phyloP scores from a whole-genome alignment of 192 early-diverging fungal species.

The Gryganskiella cystojenkinii region DNA sequence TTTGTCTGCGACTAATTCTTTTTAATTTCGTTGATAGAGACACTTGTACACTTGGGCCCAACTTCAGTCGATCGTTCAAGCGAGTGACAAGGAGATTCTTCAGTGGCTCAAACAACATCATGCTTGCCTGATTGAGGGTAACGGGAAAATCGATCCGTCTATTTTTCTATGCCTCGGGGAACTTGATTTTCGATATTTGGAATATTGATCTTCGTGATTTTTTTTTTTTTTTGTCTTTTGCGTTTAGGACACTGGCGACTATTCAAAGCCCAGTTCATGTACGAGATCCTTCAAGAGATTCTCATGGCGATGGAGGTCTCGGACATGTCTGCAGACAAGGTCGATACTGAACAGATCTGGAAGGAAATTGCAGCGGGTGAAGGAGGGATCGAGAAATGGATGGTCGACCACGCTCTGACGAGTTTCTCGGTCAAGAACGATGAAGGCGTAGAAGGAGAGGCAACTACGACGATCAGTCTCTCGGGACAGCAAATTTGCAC shows the following conservation, averaged over 20 bases:
- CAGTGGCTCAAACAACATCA: slow-evolving; percentile 52
- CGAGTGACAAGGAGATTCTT: slow-evolving; percentile 55
- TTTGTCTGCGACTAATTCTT: background rate
- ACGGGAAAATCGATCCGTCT: no score
- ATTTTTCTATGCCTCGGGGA: no score
- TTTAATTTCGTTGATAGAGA: slow-evolving; percentile 7
- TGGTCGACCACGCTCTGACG: slow-evolving; percentile 35
- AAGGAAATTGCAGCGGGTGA: slow-evolving; percentile 9
- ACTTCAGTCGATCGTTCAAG: slow-evolving; percentile 58
- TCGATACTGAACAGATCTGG: slow-evolving; percentile 14
- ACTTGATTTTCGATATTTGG: no score
- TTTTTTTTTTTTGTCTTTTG: no score
- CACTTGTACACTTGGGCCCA: slow-evolving; percentile 46
- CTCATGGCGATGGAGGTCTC: slow-evolving; percentile 22
- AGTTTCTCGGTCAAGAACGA: slow-evolving; percentile 24
- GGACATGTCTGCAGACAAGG: slow-evolving; percentile 12
- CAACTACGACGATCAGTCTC: slow-evolving; percentile 1
- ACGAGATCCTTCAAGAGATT: slow-evolving; percentile 43
- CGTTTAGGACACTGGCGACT: slow-evolving; percentile 44
- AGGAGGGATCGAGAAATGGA: slow-evolving; percentile 38
- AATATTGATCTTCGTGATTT: no score
- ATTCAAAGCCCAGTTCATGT: slow-evolving; percentile 41
- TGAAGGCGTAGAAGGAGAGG: background rate
- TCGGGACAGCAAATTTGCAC: slow-evolving; percentile 20
- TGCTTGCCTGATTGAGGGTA: slow-evolving; percentile 49